Base-by-base conservation (phyloP, 106 monocot species). In the Dioscorea zingiberensis region DNA sequence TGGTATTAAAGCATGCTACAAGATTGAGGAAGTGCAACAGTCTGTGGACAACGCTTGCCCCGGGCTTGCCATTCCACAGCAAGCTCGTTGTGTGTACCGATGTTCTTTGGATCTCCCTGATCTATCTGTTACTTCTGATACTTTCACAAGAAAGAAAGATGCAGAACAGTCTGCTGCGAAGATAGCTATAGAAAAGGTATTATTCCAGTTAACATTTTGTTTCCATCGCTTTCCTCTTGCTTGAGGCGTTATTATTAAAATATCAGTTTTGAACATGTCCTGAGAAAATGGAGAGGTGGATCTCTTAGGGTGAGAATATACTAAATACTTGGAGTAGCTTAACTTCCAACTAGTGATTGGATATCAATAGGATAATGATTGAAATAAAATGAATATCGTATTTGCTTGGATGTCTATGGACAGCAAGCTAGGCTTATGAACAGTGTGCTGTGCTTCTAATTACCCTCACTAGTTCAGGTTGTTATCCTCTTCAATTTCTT, bases 141-240 rank as follows among this genome's bases (percentile, higher is more conserved):
- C 66, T 1, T 84, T 86, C 60, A 30, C 86, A 38, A 89, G 75
- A 69, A 98, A 92, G 84, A 98, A 92, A 60, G 97, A 98, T 55
- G 97, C 97, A 1, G 97, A 92, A 60, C 92, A 98, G 64, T 68
- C 86, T 56, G 97, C 92, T 25, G 92, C 97, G 21, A 81, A 80
- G 45, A 71, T 98, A 48, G 97, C 92, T 53, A 62, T 98, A 49
- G 97, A 98, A 46, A 92, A 89, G 92, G 97, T 93, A 32, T 19
- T 14, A 16, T 19, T 63, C 27, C 17, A 6, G 32, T 29, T 15
- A 29, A 29, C 7, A 14, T 58, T 58, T 23, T 58, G 3, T 58
- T 58, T 58, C 13, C 10, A 58, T 58, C 3, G 14, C 13, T 58
- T 58, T 58, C 58, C 4, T 58, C 26, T 58, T 27, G 19, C 58